Evolutionary conservation across 108 stramenopile species (phyloP).

Genomic region (Fragilariopsis cylindrus): DNA sequence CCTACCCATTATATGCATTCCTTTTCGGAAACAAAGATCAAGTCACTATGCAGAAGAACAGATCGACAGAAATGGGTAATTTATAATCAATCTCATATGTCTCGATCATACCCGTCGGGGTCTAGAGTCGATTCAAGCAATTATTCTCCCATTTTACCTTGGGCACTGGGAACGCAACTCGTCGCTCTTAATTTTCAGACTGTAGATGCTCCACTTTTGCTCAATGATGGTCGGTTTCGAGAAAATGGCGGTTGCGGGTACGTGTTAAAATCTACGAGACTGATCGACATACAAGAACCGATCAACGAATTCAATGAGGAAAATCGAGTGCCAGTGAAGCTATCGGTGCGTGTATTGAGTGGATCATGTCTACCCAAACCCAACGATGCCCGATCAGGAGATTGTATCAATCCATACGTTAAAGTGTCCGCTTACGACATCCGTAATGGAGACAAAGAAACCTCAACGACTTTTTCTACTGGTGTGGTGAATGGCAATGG

Average conservation of each 20-base stretch:
- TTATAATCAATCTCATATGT: slow-evolving; percentile 86
- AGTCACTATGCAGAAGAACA: slow-evolving; percentile 40
- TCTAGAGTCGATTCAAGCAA: slow-evolving; percentile 88
- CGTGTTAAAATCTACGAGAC: slow-evolving; percentile 78
- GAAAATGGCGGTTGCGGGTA: slow-evolving; percentile 96
- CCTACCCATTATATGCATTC: slow-evolving; percentile 80
- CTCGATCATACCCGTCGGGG: slow-evolving; percentile 89
- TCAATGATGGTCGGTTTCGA: slow-evolving; percentile 92
- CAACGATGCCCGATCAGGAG: slow-evolving; percentile 60
- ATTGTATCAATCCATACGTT: slow-evolving; percentile 87
- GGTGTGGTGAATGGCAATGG: slow-evolving; percentile 60
- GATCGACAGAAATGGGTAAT: slow-evolving; percentile 61
- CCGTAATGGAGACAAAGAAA: slow-evolving; percentile 62
- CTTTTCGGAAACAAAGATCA: slow-evolving; percentile 71
- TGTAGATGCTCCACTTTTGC: slow-evolving; percentile 61
- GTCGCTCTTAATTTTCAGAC: slow-evolving; percentile 96
- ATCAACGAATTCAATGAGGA: slow-evolving; percentile 17
- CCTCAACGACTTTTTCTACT: slow-evolving; percentile 40
- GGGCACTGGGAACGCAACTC: slow-evolving; percentile 87
- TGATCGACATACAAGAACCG: slow-evolving; percentile 36
- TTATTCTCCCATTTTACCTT: slow-evolving; percentile 84
- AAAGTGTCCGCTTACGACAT: slow-evolving; percentile 67
- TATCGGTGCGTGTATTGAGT: slow-evolving; percentile 66
- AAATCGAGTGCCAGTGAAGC: slow-evolving; percentile 27
- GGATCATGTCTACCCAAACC: slow-evolving; percentile 86